Evolutionary conservation across 139 green algal genomes (phyloP).

Genomic region (Spirogloea muscicola): DNA sequence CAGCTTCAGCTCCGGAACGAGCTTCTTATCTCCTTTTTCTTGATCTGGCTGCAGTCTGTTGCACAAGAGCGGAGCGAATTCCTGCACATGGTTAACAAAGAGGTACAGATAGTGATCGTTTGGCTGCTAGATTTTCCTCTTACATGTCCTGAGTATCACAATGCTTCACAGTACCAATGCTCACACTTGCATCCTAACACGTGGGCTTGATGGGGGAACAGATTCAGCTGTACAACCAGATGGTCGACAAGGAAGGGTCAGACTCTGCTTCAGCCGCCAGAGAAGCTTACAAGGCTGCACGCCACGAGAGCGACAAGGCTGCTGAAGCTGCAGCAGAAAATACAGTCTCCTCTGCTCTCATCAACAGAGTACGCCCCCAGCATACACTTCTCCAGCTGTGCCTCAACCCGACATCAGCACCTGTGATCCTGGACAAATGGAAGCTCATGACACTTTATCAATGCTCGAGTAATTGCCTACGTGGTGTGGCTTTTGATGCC

Average conservation of each 20-base stretch:
- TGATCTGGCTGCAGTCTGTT: conserved; percentile 31
- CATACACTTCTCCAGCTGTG: background rate
- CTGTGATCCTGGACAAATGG: too few relatives aligned
- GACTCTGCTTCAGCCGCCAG: conserved; percentile 23
- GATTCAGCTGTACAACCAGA: conserved; percentile 47
- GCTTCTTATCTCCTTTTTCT: background rate
- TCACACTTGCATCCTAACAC: too few relatives aligned
- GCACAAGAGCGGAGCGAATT: conserved; percentile 44
- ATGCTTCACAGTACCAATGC: too few relatives aligned
- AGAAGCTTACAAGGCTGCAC: conserved; percentile 22
- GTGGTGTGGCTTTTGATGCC: too few relatives aligned
- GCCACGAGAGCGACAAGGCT: conserved; percentile 4
- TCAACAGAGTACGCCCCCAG: conserved; percentile 14
- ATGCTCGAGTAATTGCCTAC: too few relatives aligned
- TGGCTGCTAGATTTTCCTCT: too few relatives aligned
- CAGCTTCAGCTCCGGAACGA: too few relatives aligned
- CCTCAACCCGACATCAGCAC: too few relatives aligned
- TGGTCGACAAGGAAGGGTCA: conserved; percentile 41
- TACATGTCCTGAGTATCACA: too few relatives aligned
- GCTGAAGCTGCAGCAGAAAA: conserved; percentile 15
- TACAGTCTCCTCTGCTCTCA: conserved; percentile 16
- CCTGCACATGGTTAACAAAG: conserved; percentile 40
- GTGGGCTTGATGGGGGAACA: too few relatives aligned
- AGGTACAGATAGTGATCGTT: too few relatives aligned
- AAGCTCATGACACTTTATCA: too few relatives aligned